Conservation (phyloP, 2,329 filamentous ascomycete species). For the Neonectria punicea region DNA sequence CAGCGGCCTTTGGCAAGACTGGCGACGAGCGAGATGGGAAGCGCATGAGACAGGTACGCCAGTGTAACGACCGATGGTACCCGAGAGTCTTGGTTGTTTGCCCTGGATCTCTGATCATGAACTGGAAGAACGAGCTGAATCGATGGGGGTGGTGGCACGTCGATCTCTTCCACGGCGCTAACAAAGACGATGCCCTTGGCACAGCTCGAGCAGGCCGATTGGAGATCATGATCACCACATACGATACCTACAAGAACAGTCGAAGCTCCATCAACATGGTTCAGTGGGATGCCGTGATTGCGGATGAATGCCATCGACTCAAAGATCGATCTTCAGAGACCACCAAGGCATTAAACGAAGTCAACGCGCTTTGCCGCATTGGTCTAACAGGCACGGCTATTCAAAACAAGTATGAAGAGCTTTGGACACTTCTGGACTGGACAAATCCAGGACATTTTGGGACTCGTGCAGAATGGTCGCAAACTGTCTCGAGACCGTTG, state of each 20-base stretch:
- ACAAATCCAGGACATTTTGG: slow-evolving; percentile 83
- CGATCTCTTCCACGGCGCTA: slow-evolving; percentile 79
- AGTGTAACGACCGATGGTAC: slow-evolving; percentile 76
- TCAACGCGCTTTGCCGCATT: slow-evolving; percentile 92
- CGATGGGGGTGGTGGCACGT: slow-evolving; percentile 97
- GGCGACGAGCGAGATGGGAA: slow-evolving; percentile 87
- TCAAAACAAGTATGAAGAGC: slow-evolving; percentile 96
- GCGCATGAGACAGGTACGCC: slow-evolving; percentile 86
- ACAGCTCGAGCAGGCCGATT: slow-evolving; percentile 79
- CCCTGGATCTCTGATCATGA: slow-evolving; percentile 86
- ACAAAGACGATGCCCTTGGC: slow-evolving; percentile 75
- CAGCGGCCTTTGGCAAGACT: slow-evolving; percentile 92
- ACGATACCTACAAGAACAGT: slow-evolving; percentile 86
- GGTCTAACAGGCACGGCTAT: slow-evolving; percentile 96
- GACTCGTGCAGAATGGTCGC: slow-evolving; percentile 77
- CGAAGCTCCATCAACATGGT: slow-evolving; percentile 81
- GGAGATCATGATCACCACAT: slow-evolving; percentile 95
- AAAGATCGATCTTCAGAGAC: slow-evolving; percentile 83
- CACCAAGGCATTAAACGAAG: slow-evolving; percentile 86
- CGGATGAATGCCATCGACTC: slow-evolving; percentile 91
- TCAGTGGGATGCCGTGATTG: slow-evolving; percentile 92
- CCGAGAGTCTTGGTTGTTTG: slow-evolving; percentile 83
- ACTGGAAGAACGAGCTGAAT: slow-evolving; percentile 88
- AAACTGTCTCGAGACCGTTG: slow-evolving; percentile 80
- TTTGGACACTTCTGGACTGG: slow-evolving; percentile 98